Evolutionary conservation across 106 monocot species (phyloP), one percentile per base, ranked within the genome.

Genomic region (Platanthera guangdongensis): DNA sequence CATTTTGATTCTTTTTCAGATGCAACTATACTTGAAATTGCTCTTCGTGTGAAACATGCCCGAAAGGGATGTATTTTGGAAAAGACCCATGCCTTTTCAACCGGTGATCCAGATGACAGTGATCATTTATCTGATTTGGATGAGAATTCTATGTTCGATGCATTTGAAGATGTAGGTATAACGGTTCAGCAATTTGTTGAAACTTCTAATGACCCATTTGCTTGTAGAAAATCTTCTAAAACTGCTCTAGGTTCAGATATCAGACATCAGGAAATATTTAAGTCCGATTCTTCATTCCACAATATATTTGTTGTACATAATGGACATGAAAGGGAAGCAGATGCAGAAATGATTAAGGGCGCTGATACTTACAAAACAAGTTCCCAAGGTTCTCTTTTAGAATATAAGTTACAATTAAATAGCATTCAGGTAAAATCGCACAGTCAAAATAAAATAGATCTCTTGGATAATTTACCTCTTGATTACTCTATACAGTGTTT

Each of bases 161-260:
- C 86, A 77, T 95, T 73, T 83, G 78, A 78, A 59, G 95, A 92
- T 88, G 92, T 86, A 52, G 88, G 92, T 76, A 50, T 95, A 18
- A 80, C 68, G 76, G 25, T 59, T 76, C 59, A 83, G 80, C 82
- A 82, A 68, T 18, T 78, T 72, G 28, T 72, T 78, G 51, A 51
- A 51, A 63, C 70, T 76, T 28, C 75, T 75, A 64, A 78, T 53
- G 52, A 48, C 72, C 68, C 57, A 72, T 52, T n/a, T 64, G 4
- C 14, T 52, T 30, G 11, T 11, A 59, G 15, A 70, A 69, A 75
- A 63, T 75, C 50, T 64, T 65, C 65, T 30, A 32, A 65, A 9
- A 65, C 28, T 32, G 32, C 65, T 69, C 71, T 72, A 51, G 55
- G 28, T 32, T 65, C 30, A 65, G 65, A 11, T 65, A 12, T 3